These are phyloP conservation scores for Hypoxylon subgilvum DNA, from an alignment of 495 filamentous ascomycete species.

Conservation along the genomic window DNA sequence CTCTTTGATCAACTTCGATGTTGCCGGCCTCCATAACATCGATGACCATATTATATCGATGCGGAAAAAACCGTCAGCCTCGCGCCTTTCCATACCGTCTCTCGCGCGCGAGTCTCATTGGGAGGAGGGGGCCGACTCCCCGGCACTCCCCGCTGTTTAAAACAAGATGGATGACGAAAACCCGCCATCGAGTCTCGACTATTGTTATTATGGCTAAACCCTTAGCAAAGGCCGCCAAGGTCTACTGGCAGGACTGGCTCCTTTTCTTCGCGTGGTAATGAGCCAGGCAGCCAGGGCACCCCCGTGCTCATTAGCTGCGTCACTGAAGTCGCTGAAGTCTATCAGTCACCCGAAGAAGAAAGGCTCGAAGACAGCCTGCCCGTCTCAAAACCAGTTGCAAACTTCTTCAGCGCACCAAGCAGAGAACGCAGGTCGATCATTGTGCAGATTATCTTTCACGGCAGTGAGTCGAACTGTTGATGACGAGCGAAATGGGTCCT, in stretches of 20 bases:
- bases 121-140: slow-evolving; percentile 21
- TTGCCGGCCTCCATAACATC: background rate
- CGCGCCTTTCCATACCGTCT: slow-evolving; percentile 10
- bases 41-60: background rate
- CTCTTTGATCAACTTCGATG: slow-evolving; percentile 11
- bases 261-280: slow-evolving; percentile 35
- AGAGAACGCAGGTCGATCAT: slow-evolving; percentile 11
- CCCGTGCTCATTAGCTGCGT: slow-evolving; percentile 27
- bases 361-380: slow-evolving; percentile 18
- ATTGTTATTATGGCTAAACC: slow-evolving; percentile 22
- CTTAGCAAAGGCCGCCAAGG: slow-evolving; percentile 26
- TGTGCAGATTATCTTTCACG: slow-evolving; percentile 1
- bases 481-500: slow-evolving; percentile 9
- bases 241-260: slow-evolving; percentile 14
- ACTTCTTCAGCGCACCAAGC: slow-evolving; percentile 16
- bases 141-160: slow-evolving; percentile 22
- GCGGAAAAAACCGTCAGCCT: slow-evolving; percentile 20
- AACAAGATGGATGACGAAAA: slow-evolving; percentile 36
- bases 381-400: slow-evolving; percentile 17
- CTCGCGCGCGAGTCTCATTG: slow-evolving; percentile 2
- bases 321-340: slow-evolving; percentile 26
- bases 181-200: slow-evolving; percentile 11
- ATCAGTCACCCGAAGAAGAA: slow-evolving; percentile 20
- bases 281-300: slow-evolving; percentile 7
- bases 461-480: background rate